phyloP scores from a whole-genome alignment of 176 grass and related monocot genomes.

The Poa pratensis region DNA sequence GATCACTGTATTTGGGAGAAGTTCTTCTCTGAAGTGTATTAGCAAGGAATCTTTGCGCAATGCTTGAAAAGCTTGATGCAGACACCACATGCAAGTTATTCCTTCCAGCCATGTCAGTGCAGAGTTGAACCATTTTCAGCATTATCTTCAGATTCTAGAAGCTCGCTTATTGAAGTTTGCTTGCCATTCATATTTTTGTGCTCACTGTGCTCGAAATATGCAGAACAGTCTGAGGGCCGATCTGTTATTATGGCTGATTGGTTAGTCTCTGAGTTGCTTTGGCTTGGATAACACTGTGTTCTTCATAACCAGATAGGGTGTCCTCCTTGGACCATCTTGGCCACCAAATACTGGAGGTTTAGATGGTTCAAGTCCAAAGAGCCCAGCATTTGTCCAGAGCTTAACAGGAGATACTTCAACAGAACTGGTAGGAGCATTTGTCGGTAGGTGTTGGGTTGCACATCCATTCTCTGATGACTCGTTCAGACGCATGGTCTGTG shows the following conservation, averaged over 20 bases:
- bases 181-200: conserved; percentile 47
- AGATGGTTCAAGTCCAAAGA: conserved; percentile 96
- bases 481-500: conserved; percentile 7
- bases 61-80: conserved; percentile 88
- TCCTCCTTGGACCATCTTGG: conserved; percentile 54
- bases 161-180: conserved; percentile 57
- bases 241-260: conserved; percentile 46
- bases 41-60: conserved; percentile 88
- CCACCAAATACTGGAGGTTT: conserved; percentile 80
- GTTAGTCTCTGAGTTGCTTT: conserved; percentile 35
- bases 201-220: conserved; percentile 41
- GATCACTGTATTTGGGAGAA: conserved; percentile 61
- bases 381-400: conserved; percentile 98
- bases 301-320: conserved; percentile 44
- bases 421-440: conserved; percentile 42
- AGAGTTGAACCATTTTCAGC: conserved; percentile 39
- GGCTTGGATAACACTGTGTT: conserved; percentile 24
- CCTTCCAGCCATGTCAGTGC: conserved; percentile 37
- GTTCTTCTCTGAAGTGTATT: conserved; percentile 87
- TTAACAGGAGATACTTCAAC: conserved; percentile 62
- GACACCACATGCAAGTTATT: conserved; percentile 47
- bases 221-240: conserved; percentile 40
- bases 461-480: conserved; percentile 29
- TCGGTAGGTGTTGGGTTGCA: conserved; percentile 34
- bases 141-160: conserved; percentile 53